Percentiles rank a stretch among this genome's conserved stretches.
Evolutionary conservation across 768 basidiomycete species (phyloP).

Genomic region (Trametes cingulata): DNA sequence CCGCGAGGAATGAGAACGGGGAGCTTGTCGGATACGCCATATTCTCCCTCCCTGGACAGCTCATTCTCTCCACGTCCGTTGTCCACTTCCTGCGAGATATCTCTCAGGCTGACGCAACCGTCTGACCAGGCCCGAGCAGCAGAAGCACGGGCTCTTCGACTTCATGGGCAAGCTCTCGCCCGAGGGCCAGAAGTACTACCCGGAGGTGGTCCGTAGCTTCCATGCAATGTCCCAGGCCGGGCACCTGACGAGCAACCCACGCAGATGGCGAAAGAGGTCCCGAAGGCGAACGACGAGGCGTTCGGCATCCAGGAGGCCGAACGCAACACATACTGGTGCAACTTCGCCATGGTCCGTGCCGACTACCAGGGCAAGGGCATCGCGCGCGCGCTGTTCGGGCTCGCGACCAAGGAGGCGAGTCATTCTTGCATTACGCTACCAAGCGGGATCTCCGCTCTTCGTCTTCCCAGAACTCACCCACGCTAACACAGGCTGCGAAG

Average conservation of each 20-base stretch:
- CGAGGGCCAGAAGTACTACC: constrained; percentile 20
- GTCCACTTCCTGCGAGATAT: neutral
- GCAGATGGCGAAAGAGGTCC: constrained; percentile 9
- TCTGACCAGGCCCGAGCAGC: constrained; percentile 17
- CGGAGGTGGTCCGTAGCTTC: constrained; percentile 10
- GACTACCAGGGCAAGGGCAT: constrained; percentile 22
- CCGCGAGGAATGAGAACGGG: constrained; percentile 20
- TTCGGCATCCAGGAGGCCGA: constrained; percentile 10
- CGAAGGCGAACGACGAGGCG: constrained; percentile 7
- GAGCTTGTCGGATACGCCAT: constrained; percentile 18
- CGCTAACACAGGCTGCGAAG: constrained; percentile 19
- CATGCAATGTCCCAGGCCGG: too few relatives aligned
- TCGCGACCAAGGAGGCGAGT: constrained; percentile 18
- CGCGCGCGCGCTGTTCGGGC: constrained; percentile 11
- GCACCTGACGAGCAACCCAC: too few relatives aligned
- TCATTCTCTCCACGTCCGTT: constrained; percentile 17
- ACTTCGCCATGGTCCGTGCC: constrained; percentile 18
- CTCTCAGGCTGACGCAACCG: neutral
- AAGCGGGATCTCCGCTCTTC: too few relatives aligned
- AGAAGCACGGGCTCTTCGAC: constrained; percentile 19
- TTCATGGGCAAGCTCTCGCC: constrained; percentile 20
- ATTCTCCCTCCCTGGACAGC: constrained; percentile 16
- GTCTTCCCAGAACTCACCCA: too few relatives aligned
- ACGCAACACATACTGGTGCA: constrained; percentile 20
- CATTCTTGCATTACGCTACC: too few relatives aligned